A percentile compares a stretch with the other conserved stretches of the same genome.
Conservation (phyloP, 1,139 yeast species). For the Candida sanyaensis region DNA sequence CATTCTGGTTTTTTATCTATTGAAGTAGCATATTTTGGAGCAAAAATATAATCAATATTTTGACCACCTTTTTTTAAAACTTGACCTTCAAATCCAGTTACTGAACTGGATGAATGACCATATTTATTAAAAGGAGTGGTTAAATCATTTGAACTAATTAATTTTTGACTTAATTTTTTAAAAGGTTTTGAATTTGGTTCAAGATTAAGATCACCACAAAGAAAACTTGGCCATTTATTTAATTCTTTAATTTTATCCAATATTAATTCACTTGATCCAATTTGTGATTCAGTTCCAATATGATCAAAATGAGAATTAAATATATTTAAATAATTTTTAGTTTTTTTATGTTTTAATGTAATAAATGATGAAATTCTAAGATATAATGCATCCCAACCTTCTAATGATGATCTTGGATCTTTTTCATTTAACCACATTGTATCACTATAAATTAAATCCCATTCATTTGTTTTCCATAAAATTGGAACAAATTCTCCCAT, state of each 20-base stretch:
- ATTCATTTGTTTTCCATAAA: constrained; percentile 27
- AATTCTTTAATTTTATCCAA: constrained; percentile 36
- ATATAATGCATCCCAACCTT: constrained; percentile 61
- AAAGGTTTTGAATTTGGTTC: constrained; percentile 54
- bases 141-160: constrained; percentile 32
- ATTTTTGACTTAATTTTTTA: constrained; percentile 29
- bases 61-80: constrained; percentile 31
- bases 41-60: constrained; percentile 54
- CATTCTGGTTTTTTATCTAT: constrained; percentile 23
- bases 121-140: constrained; percentile 31
- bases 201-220: constrained; percentile 56
- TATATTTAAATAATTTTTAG: constrained; percentile 37
- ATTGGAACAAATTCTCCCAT: constrained; percentile 40
- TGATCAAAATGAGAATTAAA: constrained; percentile 65
- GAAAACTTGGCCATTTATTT: constrained; percentile 39
- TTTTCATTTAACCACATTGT: constrained; percentile 38
- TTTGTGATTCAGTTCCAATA: constrained; percentile 47
- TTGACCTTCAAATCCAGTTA: constrained; percentile 51
- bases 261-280: constrained; percentile 49
- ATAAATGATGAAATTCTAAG: constrained; percentile 48
- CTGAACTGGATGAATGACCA: constrained; percentile 48
- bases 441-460: constrained; percentile 34
- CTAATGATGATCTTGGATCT: constrained; percentile 24
- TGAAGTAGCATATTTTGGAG: constrained; percentile 32
- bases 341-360: constrained; percentile 32